Percentiles rank a stretch among this genome's conserved stretches.
Evolutionary conservation across 345 rosid genomes (phyloP).

Genomic region (Bruguiera parviflora): DNA sequence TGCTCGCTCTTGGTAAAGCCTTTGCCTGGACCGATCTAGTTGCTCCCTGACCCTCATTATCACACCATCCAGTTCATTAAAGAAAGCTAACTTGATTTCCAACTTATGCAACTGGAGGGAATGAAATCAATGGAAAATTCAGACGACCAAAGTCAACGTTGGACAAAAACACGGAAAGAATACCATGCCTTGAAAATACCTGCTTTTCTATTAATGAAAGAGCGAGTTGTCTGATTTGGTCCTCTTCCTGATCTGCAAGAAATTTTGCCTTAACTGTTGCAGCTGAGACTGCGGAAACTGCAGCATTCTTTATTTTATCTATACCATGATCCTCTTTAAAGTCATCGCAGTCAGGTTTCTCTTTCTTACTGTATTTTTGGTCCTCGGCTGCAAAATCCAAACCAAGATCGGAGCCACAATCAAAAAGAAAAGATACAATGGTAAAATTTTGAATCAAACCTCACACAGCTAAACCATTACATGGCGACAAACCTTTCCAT

Average conservation of each 20-base stretch:
- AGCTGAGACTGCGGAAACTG: slow-evolving; percentile 76
- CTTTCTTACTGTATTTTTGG: slow-evolving; percentile 35
- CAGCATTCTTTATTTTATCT: slow-evolving; percentile 71
- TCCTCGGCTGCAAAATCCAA: slow-evolving; percentile 26
- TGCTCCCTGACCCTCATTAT: slow-evolving; percentile 74
- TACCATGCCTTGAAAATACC: slow-evolving; percentile 35
- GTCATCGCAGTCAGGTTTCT: slow-evolving; percentile 38
- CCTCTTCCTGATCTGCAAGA: slow-evolving; percentile 84
- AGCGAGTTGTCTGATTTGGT: slow-evolving; percentile 70
- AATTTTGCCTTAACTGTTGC: slow-evolving; percentile 94
- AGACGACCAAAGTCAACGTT: not conserved
- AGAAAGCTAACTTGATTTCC: slow-evolving; percentile 78
- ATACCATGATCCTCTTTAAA: slow-evolving; percentile 43
- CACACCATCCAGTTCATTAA: slow-evolving; percentile 70
- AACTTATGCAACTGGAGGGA: slow-evolving; percentile 71
- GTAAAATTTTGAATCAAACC: slow-evolving; percentile 2
- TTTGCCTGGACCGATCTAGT: slow-evolving; percentile 84
- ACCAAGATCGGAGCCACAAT: slow-evolving; percentile 7
- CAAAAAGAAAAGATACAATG: not conserved
- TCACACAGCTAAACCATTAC: not conserved
- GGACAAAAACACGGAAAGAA: not conserved
- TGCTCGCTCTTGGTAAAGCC: slow-evolving; percentile 82
- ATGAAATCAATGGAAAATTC: slow-evolving; percentile 8
- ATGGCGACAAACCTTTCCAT: not conserved
- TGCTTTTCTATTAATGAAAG: slow-evolving; percentile 76